phyloP scores from a whole-genome alignment of 768 basidiomycete species.

The Pulveroboletus sp. region DNA sequence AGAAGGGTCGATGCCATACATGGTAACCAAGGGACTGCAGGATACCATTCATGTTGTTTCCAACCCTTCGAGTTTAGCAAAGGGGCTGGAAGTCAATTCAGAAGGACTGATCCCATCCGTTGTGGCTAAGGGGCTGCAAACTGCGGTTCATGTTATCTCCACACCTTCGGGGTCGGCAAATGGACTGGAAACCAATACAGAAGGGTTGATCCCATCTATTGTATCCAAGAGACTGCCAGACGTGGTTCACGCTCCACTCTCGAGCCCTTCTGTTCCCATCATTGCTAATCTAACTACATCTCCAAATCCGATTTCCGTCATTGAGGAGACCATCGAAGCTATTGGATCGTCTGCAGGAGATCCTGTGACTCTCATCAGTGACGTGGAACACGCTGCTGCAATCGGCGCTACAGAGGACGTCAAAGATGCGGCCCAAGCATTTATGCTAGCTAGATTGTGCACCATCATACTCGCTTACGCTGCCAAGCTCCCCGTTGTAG shows the following conservation, averaged over 20 bases:
- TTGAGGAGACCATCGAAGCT: neutral
- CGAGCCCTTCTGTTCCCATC: neutral
- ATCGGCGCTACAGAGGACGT: neutral
- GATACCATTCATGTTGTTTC: neutral
- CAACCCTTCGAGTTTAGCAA: no score
- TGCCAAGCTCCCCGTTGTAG: slow-evolving; percentile 22
- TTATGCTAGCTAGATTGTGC: slow-evolving; percentile 10
- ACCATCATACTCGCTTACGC: slow-evolving; percentile 9
- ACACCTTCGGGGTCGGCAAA: no score
- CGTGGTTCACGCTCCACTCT: neutral
- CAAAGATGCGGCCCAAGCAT: slow-evolving; percentile 1
- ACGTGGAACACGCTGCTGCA: neutral
- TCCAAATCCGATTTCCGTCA: neutral
- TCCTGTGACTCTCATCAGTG: neutral
- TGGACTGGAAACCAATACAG: no score
- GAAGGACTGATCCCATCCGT: no score
- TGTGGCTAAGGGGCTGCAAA: no score
- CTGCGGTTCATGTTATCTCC: no score
- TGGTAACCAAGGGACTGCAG: neutral
- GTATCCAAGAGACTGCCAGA: neutral
- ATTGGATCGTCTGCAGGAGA: neutral
- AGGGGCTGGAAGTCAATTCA: no score
- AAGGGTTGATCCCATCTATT: neutral
- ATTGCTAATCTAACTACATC: neutral
- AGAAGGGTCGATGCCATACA: neutral